phyloP scores from a whole-genome alignment of 371 early-diverging fungal genomes.

The Choanephora cucurbitarum region DNA sequence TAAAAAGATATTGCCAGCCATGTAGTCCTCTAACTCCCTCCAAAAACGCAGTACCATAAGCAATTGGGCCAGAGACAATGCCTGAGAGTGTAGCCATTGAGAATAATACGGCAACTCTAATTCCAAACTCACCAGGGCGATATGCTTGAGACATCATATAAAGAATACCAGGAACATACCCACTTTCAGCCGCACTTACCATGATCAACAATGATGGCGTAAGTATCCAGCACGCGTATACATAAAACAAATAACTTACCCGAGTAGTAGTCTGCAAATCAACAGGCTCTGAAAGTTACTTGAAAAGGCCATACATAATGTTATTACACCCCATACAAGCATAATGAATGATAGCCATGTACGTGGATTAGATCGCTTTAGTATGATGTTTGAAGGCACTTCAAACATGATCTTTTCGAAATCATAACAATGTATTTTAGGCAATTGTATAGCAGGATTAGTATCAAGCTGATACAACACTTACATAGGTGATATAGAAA shows the following conservation, averaged over 20 bases:
- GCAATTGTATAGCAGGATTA: too few species aligned
- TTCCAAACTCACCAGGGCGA: conserved; percentile 24
- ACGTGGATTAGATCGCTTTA: conserved; percentile 42
- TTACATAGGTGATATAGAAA: conserved; percentile 48
- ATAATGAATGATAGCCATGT: conserved; percentile 52
- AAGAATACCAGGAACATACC: conserved; percentile 36
- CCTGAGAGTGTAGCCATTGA: conserved; percentile 29
- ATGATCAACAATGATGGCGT: too few species aligned
- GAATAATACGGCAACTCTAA: conserved; percentile 29
- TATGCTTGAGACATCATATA: conserved; percentile 33
- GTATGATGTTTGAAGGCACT: conserved; percentile 49
- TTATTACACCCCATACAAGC: conserved; percentile 49
- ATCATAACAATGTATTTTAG: too few species aligned
- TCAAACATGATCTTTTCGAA: conserved; percentile 44
- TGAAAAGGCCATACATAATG: conserved; percentile 42
- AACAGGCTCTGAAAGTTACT: conserved; percentile 32
- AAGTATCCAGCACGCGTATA: too few species aligned
- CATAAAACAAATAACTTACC: conserved; percentile 20
- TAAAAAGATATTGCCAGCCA: conserved; percentile 50
- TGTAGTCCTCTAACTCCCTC: conserved; percentile 37
- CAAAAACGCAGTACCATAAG: conserved; percentile 35
- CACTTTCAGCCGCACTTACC: conserved; percentile 34
- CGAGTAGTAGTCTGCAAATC: conserved; percentile 31
- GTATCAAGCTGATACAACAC: background rate
- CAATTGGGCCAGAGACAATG: conserved; percentile 36